These are phyloP conservation scores for Vigna hirtella DNA, from an alignment of 306 rosid genomes.

Conservation along the genomic window DNA sequence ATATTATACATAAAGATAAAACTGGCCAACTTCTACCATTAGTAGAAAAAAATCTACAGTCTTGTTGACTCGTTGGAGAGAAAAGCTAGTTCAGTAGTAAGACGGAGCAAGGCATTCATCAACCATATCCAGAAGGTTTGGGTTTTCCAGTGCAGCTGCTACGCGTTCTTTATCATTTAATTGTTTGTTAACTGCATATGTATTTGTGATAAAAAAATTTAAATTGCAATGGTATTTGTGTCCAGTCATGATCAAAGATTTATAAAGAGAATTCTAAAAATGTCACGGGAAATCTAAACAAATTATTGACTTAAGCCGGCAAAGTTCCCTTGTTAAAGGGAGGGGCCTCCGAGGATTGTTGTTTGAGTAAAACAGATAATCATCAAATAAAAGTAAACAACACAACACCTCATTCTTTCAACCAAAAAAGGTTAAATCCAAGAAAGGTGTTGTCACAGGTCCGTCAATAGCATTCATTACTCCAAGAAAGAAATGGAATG, in stretches of 20 bases:
- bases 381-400: constrained; percentile 30
- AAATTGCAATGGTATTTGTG: not conserved
- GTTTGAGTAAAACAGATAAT: constrained; percentile 16
- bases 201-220: constrained; percentile 1
- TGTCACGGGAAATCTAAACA: not conserved
- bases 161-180: constrained; percentile 94
- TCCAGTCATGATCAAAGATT: constrained; percentile 30
- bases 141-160: constrained; percentile 95
- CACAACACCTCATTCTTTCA: constrained; percentile 19
- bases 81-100: constrained; percentile 49
- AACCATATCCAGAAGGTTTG: constrained; percentile 82
- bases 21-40: constrained; percentile 5
- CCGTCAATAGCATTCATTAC: constrained; percentile 25
- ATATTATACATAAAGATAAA: constrained; percentile 29
- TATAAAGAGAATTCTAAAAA: constrained; percentile 15
- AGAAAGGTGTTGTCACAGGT: constrained; percentile 14
- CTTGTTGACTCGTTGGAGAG: not conserved
- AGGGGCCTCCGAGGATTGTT: not conserved
- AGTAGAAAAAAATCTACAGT: constrained; percentile 15
- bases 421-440: constrained; percentile 23
- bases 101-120: constrained; percentile 96
- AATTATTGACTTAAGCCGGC: constrained; percentile 3
- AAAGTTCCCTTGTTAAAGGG: not conserved
- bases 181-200: constrained; percentile 85
- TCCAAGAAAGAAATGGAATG: constrained; percentile 3